A percentile compares a stretch with the other conserved stretches of the same genome.
Evolutionary conservation across 2,329 filamentous ascomycete genomes (phyloP).

Genomic region (Cytospora mali): DNA sequence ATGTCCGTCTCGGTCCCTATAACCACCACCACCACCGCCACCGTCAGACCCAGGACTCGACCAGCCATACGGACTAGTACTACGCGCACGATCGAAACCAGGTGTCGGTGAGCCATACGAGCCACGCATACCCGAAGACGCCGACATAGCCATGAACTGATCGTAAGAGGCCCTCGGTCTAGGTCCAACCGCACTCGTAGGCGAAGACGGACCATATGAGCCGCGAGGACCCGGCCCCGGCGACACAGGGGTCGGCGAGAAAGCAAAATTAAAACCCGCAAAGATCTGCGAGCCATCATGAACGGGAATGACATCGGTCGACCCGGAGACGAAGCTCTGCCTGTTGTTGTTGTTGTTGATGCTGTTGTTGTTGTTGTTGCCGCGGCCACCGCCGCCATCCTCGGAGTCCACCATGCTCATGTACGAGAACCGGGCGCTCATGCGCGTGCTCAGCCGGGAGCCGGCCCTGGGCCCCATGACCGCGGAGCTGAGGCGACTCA

Average conservation of each 20-base stretch:
- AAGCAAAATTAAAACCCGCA: not conserved
- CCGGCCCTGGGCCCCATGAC: not conserved
- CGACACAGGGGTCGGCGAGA: not conserved
- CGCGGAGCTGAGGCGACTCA: slow-evolving; percentile 7
- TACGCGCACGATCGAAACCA: not conserved
- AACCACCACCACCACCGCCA: not conserved
- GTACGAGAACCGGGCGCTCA: slow-evolving; percentile 14
- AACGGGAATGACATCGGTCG: slow-evolving; percentile 4
- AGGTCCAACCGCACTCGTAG: too few relatives aligned
- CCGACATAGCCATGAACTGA: not conserved
- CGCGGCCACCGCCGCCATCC: too few relatives aligned
- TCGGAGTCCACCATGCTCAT: not conserved
- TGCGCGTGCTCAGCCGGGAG: not conserved
- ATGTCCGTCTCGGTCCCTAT: not conserved
- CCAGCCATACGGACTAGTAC: not conserved
- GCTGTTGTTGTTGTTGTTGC: too few relatives aligned
- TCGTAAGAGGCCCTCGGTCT: slow-evolving; percentile 5
- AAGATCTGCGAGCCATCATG: not conserved
- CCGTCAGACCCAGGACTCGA: not conserved
- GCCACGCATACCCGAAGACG: not conserved
- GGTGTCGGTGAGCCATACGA: not conserved
- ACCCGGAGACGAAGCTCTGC: not conserved
- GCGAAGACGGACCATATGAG: not conserved
- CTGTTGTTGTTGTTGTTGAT: not conserved
- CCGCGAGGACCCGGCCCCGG: not conserved